Evolutionary conservation across 306 rosid species (phyloP).

Genomic region (Corylus americana): DNA sequence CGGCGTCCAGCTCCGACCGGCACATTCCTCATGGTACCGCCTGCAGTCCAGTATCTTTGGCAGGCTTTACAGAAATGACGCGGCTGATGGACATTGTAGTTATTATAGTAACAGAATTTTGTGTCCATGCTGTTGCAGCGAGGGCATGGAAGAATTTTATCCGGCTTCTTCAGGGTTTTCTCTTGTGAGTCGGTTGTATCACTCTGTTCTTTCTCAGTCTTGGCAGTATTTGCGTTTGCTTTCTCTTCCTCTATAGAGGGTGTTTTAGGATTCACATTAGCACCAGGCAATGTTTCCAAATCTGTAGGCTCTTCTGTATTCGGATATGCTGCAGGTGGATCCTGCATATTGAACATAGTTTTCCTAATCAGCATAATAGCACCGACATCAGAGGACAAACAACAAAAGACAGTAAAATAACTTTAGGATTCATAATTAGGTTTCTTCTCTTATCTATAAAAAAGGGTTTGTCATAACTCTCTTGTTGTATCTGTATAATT

Average conservation of each 20-base stretch:
- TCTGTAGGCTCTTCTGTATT: conserved; percentile 37
- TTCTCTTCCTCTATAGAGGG: conserved; percentile 57
- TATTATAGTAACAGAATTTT: conserved; percentile 89
- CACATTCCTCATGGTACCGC: conserved; percentile 92
- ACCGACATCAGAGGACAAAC: background rate
- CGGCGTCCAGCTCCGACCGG: conserved; percentile 96
- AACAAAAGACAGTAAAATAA: conserved; percentile 9
- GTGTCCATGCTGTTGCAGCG: conserved; percentile 97
- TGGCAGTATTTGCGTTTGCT: conserved; percentile 30
- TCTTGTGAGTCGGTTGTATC: conserved; percentile 51
- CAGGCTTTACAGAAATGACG: conserved; percentile 96
- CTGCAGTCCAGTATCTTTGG: conserved; percentile 96
- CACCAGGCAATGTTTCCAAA: conserved; percentile 33
- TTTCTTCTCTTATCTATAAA: background rate
- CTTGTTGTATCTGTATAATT: background rate
- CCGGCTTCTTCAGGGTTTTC: conserved; percentile 84
- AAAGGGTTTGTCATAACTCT: background rate
- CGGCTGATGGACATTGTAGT: conserved; percentile 86
- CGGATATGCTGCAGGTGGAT: conserved; percentile 33
- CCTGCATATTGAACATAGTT: conserved; percentile 51
- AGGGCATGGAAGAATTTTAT: conserved; percentile 82
- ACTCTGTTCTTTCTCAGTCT: conserved; percentile 50
- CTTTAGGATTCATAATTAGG: background rate
- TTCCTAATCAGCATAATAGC: background rate
- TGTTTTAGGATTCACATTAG: conserved; percentile 50